Conservation (phyloP, 2,329 filamentous ascomycete species). For the Thelonectria blattea region DNA sequence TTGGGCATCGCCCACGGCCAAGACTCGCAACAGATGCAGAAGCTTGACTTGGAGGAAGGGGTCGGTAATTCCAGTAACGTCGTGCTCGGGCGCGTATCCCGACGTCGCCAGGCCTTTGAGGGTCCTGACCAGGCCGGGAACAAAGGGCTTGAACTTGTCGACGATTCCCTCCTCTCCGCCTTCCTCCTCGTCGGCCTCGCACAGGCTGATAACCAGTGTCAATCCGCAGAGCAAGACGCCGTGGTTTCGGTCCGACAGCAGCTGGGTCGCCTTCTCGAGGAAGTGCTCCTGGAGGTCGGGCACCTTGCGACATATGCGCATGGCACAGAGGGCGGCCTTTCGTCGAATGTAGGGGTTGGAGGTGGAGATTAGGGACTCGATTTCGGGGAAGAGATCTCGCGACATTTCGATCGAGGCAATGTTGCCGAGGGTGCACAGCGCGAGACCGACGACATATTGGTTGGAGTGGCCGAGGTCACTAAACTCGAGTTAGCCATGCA, state of each 20-base stretch:
- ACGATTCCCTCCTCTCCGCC: slow-evolving; percentile 88
- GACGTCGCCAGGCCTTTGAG: slow-evolving; percentile 92
- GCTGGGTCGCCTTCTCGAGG: slow-evolving; percentile 85
- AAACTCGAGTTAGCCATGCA: slow-evolving; percentile 24
- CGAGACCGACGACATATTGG: slow-evolving; percentile 96
- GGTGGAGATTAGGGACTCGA: slow-evolving; percentile 89
- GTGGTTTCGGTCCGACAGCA: slow-evolving; percentile 93
- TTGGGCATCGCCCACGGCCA: slow-evolving; percentile 83
- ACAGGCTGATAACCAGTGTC: slow-evolving; percentile 88
- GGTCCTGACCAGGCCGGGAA: slow-evolving; percentile 85
- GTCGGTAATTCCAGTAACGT: slow-evolving; percentile 97
- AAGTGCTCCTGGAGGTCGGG: slow-evolving; percentile 98
- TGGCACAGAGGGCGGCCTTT: slow-evolving; percentile 97
- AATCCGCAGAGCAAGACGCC: slow-evolving; percentile 92
- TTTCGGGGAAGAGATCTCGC: slow-evolving; percentile 92
- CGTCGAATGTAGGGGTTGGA: slow-evolving; percentile 98
- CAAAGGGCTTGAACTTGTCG: slow-evolving; percentile 87
- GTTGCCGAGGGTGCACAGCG: slow-evolving; percentile 94
- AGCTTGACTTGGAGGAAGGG: slow-evolving; percentile 98
- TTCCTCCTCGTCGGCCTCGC: slow-evolving; percentile 92
- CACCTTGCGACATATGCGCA: slow-evolving; percentile 98
- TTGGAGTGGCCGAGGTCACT: slow-evolving; percentile 97
- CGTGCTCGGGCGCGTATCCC: slow-evolving; percentile 96
- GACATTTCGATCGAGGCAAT: slow-evolving; percentile 99
- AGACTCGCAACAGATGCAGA: slow-evolving; percentile 80